These are phyloP conservation scores for Aspergillus sp. DNA, from an alignment of 2,329 filamentous ascomycete genomes.

Conservation along the genomic window DNA sequence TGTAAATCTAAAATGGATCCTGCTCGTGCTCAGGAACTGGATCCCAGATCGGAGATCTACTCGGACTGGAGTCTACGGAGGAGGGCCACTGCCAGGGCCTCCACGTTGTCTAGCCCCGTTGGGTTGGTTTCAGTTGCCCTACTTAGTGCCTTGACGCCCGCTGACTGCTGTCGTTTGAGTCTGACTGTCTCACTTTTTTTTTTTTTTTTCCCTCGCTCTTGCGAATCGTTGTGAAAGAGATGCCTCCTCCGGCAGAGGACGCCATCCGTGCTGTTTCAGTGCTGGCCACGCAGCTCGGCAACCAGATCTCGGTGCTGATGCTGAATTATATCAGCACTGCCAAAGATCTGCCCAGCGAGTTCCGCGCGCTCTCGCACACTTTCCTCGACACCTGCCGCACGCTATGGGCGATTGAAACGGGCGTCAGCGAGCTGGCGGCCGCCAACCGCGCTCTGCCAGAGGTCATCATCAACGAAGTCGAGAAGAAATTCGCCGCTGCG, in stretches of 20 bases:
- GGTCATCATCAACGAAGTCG: constrained; percentile 64
- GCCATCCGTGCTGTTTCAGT: constrained; percentile 47
- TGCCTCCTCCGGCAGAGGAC: constrained; percentile 13
- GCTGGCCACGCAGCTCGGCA: constrained; percentile 60
- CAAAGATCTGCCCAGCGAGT: constrained; percentile 55
- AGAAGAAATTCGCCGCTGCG: constrained; percentile 62
- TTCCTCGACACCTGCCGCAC: constrained; percentile 68
- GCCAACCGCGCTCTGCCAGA: constrained; percentile 55
- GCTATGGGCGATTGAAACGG: constrained; percentile 68
- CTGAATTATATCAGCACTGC: constrained; percentile 62
- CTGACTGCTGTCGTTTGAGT: too few species aligned
- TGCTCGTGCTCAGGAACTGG: too few species aligned
- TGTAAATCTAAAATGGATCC: too few species aligned
- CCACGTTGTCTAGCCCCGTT: too few species aligned
- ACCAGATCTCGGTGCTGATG: constrained; percentile 65
- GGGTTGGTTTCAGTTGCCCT: too few species aligned
- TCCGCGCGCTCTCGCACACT: constrained; percentile 62
- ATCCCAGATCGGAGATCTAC: too few species aligned
- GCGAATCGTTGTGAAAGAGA: background rate
- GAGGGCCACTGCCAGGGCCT: too few species aligned
- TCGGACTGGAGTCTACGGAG: too few species aligned
- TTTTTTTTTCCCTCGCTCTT: too few species aligned
- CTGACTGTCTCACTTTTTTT: too few species aligned
- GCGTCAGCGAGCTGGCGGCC: constrained; percentile 56
- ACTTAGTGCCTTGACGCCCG: too few species aligned